Conservation (phyloP, 805 yeast genomes). For the Candida corydali region DNA sequence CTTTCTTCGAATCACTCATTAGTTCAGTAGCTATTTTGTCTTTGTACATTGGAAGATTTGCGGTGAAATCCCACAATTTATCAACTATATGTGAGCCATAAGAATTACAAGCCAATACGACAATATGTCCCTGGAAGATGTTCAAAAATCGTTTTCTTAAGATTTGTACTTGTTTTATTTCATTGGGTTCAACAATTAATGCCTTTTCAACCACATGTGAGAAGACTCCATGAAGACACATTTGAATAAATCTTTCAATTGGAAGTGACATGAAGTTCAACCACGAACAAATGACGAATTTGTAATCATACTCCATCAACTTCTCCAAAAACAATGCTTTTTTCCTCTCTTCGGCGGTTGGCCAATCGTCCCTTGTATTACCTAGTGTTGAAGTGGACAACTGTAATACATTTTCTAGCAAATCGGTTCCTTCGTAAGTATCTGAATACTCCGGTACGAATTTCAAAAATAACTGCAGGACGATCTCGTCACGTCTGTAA, state of each 20-base stretch:
- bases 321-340: constrained; percentile 71
- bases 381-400: constrained; percentile 71
- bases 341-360: constrained; percentile 84
- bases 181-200: constrained; percentile 40
- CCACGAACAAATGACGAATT: constrained; percentile 54
- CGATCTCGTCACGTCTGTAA: constrained; percentile 58
- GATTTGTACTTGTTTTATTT: constrained; percentile 43
- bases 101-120: constrained; percentile 72
- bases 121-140: constrained; percentile 48
- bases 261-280: constrained; percentile 60
- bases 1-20: constrained; percentile 51
- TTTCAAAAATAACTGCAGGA: constrained; percentile 39
- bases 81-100: constrained; percentile 92
- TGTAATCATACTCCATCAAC: constrained; percentile 62
- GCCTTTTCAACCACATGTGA: constrained; percentile 79
- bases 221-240: constrained; percentile 87
- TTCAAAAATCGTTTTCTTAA: constrained; percentile 69
- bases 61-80: constrained; percentile 74
- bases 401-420: constrained; percentile 65
- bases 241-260: constrained; percentile 56
- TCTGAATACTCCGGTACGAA: constrained; percentile 38
- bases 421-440: constrained; percentile 27
- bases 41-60: constrained; percentile 74
- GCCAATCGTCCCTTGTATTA: constrained; percentile 84
- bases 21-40: constrained; percentile 79